Evolutionary conservation across 345 rosid species (phyloP).

Genomic region (Murraya paniculata): DNA sequence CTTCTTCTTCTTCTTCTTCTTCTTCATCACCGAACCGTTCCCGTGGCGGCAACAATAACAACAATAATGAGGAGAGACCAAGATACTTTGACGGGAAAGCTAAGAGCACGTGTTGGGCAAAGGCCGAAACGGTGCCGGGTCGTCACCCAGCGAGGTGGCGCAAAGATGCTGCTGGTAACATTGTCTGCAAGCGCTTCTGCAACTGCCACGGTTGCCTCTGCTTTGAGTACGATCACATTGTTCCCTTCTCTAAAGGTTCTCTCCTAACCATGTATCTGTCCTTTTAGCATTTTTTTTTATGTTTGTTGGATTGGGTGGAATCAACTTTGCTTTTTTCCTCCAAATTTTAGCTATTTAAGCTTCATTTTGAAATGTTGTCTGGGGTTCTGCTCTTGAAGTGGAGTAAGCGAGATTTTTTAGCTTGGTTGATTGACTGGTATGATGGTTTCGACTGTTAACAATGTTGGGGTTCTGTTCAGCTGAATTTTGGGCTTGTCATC

Average conservation of each 20-base stretch:
- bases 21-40: conserved; percentile 26
- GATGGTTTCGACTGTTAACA: neutral
- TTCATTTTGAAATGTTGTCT: conserved; percentile 1
- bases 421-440: neutral
- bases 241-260: conserved; percentile 85
- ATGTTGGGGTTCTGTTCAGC: neutral
- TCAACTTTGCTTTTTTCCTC: neutral
- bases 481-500: neutral
- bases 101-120: conserved; percentile 72
- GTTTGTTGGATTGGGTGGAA: too few relatives aligned
- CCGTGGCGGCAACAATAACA: conserved; percentile 15
- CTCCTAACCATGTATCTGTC: neutral
- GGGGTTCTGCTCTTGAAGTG: neutral
- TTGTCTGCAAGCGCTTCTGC: conserved; percentile 84
- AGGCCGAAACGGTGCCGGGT: conserved; percentile 69
- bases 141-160: conserved; percentile 99
- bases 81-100: conserved; percentile 72
- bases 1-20: conserved; percentile 30
- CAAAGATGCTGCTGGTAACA: conserved; percentile 82
- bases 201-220: conserved; percentile 93
- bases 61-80: conserved; percentile 48
- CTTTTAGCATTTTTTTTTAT: neutral
- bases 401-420: neutral
- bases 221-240: conserved; percentile 89
- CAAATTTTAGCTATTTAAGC: neutral